phyloP scores from a whole-genome alignment of 768 basidiomycete genomes.

The Tylopilus intermedius region DNA sequence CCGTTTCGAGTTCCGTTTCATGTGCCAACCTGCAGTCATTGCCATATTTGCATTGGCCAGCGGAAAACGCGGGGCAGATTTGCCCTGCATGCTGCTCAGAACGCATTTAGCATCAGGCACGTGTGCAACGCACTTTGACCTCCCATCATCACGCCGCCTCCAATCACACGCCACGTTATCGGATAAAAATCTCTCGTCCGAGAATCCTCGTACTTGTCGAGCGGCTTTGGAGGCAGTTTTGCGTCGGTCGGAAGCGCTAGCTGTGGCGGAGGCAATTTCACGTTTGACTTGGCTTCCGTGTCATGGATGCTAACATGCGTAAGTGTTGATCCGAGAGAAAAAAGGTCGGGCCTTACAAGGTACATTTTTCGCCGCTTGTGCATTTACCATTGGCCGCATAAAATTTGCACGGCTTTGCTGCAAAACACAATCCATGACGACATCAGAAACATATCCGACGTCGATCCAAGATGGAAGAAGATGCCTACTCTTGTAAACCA shows the following conservation, averaged over 20 bases:
- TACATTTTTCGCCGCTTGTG: slow-evolving; percentile 51
- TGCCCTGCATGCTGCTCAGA: slow-evolving; percentile 16
- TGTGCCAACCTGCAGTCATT: slow-evolving; percentile 29
- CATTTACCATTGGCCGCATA: slow-evolving; percentile 43
- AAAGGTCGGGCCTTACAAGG: slow-evolving; percentile 43
- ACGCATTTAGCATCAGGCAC: neutral
- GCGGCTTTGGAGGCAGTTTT: slow-evolving; percentile 27
- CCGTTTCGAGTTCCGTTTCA: slow-evolving; percentile 21
- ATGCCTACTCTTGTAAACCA: slow-evolving; percentile 29
- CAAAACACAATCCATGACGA: neutral
- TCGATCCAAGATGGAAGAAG: neutral
- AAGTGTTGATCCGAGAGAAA: slow-evolving; percentile 1
- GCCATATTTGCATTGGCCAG: slow-evolving; percentile 25
- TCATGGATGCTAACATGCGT: slow-evolving; percentile 42
- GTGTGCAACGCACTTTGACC: slow-evolving; percentile 27
- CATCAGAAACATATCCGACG: neutral
- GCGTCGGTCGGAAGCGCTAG: slow-evolving; percentile 3
- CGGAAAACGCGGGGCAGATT: slow-evolving; percentile 21
- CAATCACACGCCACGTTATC: slow-evolving; percentile 71
- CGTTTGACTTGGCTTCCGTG: slow-evolving; percentile 6
- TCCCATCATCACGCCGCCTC: slow-evolving; percentile 70
- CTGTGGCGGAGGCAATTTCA: neutral
- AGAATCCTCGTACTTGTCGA: slow-evolving; percentile 31
- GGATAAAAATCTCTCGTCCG: slow-evolving; percentile 53
- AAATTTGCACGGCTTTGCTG: slow-evolving; percentile 62